These are phyloP conservation scores for Fragaria vesca DNA, from an alignment of 306 rosid species.

Conservation along the genomic window DNA sequence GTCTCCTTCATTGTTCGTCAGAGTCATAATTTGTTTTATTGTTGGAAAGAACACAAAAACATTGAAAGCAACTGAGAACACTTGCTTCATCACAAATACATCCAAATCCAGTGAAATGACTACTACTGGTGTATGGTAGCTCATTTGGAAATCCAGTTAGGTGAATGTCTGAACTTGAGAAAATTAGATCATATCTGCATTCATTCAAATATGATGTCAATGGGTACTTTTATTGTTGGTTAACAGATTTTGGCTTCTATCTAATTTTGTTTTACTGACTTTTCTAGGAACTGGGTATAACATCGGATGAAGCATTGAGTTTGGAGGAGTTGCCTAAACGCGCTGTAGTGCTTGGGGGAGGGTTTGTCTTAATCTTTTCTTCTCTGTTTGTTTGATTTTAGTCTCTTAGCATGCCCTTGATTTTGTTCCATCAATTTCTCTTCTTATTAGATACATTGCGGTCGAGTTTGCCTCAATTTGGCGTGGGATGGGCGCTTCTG, in stretches of 20 bases:
- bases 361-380: conserved; percentile 51
- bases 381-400: conserved; percentile 9
- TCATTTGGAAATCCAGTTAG: neutral
- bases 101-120: neutral
- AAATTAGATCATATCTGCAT: neutral
- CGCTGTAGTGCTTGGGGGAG: conserved; percentile 88
- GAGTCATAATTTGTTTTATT: neutral
- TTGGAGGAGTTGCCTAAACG: conserved; percentile 84
- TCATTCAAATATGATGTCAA: conserved; percentile 12
- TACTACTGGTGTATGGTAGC: neutral
- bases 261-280: neutral
- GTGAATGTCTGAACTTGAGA: neutral
- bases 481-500: conserved; percentile 90
- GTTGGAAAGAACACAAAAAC: neutral
- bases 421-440: conserved; percentile 11
- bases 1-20: neutral
- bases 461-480: conserved; percentile 97
- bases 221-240: conserved; percentile 2
- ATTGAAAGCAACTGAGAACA: neutral
- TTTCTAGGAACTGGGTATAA: conserved; percentile 79
- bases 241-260: conserved; percentile 2
- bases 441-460: conserved; percentile 69
- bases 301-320: conserved; percentile 98
- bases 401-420: conserved; percentile 17
- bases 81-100: neutral